These are phyloP conservation scores for Ascochyta koolunga DNA, from an alignment of 2,329 filamentous ascomycete genomes.

Conservation along the genomic window DNA sequence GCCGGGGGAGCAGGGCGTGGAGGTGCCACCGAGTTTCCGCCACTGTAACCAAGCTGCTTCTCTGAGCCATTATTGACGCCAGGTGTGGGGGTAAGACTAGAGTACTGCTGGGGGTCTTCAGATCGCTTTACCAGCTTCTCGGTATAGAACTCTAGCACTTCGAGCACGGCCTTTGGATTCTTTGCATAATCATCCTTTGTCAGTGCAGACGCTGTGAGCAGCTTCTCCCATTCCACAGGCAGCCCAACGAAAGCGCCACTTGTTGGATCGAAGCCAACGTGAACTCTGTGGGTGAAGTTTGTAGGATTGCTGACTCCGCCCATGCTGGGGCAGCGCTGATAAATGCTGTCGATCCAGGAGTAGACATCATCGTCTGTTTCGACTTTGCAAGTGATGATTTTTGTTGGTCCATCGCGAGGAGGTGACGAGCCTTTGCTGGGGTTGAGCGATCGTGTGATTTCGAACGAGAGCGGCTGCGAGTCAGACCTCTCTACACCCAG, in stretches of 20 bases:
- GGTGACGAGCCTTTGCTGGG: constrained; percentile 64
- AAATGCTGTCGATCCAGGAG: constrained; percentile 98
- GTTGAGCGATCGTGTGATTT: constrained; percentile 79
- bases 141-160: constrained; percentile 84
- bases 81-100: constrained; percentile 71
- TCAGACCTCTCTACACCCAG: constrained; percentile 90
- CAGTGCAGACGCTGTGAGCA: constrained; percentile 93
- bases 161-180: constrained; percentile 75
- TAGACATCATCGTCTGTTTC: constrained; percentile 97
- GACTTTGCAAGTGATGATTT: constrained; percentile 88
- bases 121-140: constrained; percentile 76
- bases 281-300: constrained; percentile 95
- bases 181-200: constrained; percentile 99
- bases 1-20: constrained; percentile 55
- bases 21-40: constrained; percentile 55
- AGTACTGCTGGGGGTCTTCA: constrained; percentile 72
- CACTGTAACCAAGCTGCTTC: constrained; percentile 56
- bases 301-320: constrained; percentile 98
- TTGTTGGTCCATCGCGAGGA: constrained; percentile 79
- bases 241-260: constrained; percentile 94
- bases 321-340: constrained; percentile 95
- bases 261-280: constrained; percentile 95
- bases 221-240: constrained; percentile 94
- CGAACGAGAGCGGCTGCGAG: constrained; percentile 88
- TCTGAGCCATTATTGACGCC: constrained; percentile 55